phyloP scores from a whole-genome alignment of 352 stramenopile genomes.

The Phytopythium sindhum region DNA sequence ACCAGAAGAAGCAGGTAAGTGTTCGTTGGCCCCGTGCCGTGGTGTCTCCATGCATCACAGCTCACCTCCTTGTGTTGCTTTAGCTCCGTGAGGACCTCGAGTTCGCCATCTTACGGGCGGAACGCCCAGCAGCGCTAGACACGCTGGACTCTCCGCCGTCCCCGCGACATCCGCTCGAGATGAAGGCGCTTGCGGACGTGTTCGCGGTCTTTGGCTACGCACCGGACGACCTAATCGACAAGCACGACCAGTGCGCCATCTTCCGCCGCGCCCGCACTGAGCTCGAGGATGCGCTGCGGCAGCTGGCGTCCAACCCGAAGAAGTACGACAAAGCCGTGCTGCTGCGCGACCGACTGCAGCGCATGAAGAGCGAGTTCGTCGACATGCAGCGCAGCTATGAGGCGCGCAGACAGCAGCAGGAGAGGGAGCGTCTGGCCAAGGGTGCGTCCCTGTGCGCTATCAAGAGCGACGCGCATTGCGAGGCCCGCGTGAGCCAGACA shows the following conservation, averaged over 20 bases:
- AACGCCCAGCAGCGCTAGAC: conserved; percentile 49
- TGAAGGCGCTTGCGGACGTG: conserved; percentile 64
- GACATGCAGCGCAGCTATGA: conserved; percentile 67
- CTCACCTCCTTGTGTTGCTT: not conserved
- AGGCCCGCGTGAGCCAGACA: conserved; percentile 16
- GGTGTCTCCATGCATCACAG: not conserved
- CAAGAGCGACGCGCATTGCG: conserved; percentile 33
- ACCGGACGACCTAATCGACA: conserved; percentile 59
- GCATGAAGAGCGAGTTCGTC: conserved; percentile 70
- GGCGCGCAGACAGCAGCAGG: conserved; percentile 36
- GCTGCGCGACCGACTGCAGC: conserved; percentile 50
- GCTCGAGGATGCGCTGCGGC: conserved; percentile 51
- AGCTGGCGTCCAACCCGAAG: conserved; percentile 51
- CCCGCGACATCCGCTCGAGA: conserved; percentile 51
- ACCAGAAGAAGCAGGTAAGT: conserved; percentile 57
- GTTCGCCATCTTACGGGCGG: conserved; percentile 68
- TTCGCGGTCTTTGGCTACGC: conserved; percentile 69
- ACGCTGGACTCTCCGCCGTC: conserved; percentile 28
- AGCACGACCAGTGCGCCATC: conserved; percentile 68
- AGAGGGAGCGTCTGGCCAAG: conserved; percentile 44
- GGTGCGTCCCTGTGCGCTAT: conserved; percentile 38
- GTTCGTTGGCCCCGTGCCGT: too few species aligned
- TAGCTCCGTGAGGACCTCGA: conserved; percentile 63
- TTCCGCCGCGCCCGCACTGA: conserved; percentile 60
- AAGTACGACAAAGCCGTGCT: conserved; percentile 73